Percentiles rank a stretch among this genome's conserved stretches.
phyloP scores from a whole-genome alignment of 176 grass and related monocot genomes.

The Lolium perenne region DNA sequence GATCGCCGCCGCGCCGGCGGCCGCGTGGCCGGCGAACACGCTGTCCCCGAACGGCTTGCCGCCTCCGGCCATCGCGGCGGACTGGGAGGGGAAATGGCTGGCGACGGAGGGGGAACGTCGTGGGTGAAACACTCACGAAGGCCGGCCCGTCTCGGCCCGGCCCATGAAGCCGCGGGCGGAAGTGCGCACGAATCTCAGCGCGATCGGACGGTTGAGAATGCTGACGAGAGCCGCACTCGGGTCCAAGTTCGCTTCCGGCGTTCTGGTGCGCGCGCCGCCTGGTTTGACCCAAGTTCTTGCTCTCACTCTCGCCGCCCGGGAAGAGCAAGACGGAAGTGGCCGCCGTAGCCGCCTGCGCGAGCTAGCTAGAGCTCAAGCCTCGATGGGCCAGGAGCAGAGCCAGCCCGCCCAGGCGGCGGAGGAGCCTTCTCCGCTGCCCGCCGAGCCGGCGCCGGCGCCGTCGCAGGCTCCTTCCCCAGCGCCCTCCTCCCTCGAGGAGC shows the following conservation, averaged over 20 bases:
- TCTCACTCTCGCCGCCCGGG: background rate
- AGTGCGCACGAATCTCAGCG: background rate
- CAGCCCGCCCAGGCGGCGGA: background rate
- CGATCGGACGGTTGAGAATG: constrained; percentile 19
- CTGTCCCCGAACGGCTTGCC: constrained; percentile 69
- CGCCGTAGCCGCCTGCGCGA: background rate
- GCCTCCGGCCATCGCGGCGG: constrained; percentile 53
- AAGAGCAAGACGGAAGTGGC: constrained; percentile 9
- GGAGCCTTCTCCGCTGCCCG: constrained; percentile 23
- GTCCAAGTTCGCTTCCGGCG: constrained; percentile 34
- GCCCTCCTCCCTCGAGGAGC: constrained; percentile 52
- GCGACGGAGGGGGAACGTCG: constrained; percentile 6
- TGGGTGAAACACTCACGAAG: background rate
- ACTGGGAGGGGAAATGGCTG: constrained; percentile 12
- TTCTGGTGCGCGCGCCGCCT: background rate
- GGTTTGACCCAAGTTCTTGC: constrained; percentile 36
- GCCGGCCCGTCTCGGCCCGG: background rate
- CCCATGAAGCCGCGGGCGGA: background rate
- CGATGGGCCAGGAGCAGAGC: constrained; percentile 59
- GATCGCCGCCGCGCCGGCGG: constrained; percentile 54
- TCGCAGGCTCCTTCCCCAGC: constrained; percentile 34
- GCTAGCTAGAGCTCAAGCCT: background rate
- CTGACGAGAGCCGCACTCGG: background rate
- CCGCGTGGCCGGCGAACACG: constrained; percentile 70
- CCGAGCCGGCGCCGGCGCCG: constrained; percentile 28